Conservation (phyloP, 257 asterid species). For the Nemophila menziesii region DNA sequence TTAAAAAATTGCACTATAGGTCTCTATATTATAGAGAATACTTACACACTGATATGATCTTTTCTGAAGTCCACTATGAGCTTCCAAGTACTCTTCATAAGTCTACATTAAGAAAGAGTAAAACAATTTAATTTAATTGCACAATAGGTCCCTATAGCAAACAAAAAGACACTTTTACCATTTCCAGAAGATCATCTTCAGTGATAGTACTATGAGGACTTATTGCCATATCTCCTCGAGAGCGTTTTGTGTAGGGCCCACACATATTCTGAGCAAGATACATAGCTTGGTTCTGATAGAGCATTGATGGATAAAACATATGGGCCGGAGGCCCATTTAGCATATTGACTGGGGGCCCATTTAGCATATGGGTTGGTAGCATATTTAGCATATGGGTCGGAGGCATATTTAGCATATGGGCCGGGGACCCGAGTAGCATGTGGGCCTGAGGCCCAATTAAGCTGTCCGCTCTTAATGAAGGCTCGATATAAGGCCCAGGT, state of each 20-base stretch:
- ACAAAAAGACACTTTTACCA: conserved; percentile 46
- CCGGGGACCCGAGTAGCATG: too few species aligned
- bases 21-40: conserved; percentile 14
- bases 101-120: conserved; percentile 43
- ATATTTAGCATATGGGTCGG: conserved; percentile 36
- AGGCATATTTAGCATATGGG: conserved; percentile 26
- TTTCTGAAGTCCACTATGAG: conserved; percentile 47
- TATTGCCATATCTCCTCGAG: conserved; percentile 30
- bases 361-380: conserved; percentile 33
- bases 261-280: conserved; percentile 20
- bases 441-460: conserved; percentile 27
- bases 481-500: conserved; percentile 39
- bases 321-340: conserved; percentile 28
- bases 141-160: neutral
- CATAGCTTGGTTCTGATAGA: conserved; percentile 42
- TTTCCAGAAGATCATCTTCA: conserved; percentile 81
- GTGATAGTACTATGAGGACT: conserved; percentile 48
- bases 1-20: neutral
- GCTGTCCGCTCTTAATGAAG: conserved; percentile 33
- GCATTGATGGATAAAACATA: conserved; percentile 45
- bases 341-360: too few species aligned
- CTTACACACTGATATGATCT: conserved; percentile 49
- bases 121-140: too few species aligned
- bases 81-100: conserved; percentile 91
- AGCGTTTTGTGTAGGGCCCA: conserved; percentile 22